Conservation (phyloP, 176 grass and related monocot genomes). For the Tuctoria greenei region DNA sequence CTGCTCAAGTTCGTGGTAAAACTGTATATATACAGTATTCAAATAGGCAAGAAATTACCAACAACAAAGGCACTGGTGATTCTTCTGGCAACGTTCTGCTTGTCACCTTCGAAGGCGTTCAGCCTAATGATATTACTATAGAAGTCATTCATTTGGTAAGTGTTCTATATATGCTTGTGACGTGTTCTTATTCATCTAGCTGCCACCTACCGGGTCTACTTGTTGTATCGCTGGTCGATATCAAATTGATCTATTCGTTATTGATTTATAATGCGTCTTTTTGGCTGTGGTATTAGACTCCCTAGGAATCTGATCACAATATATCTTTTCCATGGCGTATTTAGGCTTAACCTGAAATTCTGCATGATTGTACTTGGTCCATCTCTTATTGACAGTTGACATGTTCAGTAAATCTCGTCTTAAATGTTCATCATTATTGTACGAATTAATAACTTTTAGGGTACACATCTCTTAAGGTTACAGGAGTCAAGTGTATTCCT, state of each 20-base stretch:
- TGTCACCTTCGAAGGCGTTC: slow-evolving; percentile 85
- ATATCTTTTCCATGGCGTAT: background rate
- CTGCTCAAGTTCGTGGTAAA: slow-evolving; percentile 94
- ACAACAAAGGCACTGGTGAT: slow-evolving; percentile 79
- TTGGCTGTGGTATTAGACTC: background rate
- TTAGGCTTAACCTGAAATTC: background rate
- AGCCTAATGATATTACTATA: slow-evolving; percentile 86
- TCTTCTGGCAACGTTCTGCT: slow-evolving; percentile 84
- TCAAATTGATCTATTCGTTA: background rate
- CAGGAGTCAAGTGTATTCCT: background rate
- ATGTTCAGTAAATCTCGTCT: background rate
- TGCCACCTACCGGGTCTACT: background rate
- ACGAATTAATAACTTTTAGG: background rate
- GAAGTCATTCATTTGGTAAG: slow-evolving; percentile 98
- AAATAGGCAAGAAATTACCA: slow-evolving; percentile 92
- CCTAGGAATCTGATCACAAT: background rate
- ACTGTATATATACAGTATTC: slow-evolving; percentile 98
- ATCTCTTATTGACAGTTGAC: background rate
- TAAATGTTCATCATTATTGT: too few species aligned
- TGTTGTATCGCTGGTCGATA: background rate
- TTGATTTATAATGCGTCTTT: background rate
- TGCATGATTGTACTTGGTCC: background rate
- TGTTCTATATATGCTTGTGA: background rate
- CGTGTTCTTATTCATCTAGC: background rate
- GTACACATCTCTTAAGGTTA: background rate